Base-by-base conservation (phyloP, 2,329 filamentous ascomycete genomes). In the Colletotrichum trifolii region DNA sequence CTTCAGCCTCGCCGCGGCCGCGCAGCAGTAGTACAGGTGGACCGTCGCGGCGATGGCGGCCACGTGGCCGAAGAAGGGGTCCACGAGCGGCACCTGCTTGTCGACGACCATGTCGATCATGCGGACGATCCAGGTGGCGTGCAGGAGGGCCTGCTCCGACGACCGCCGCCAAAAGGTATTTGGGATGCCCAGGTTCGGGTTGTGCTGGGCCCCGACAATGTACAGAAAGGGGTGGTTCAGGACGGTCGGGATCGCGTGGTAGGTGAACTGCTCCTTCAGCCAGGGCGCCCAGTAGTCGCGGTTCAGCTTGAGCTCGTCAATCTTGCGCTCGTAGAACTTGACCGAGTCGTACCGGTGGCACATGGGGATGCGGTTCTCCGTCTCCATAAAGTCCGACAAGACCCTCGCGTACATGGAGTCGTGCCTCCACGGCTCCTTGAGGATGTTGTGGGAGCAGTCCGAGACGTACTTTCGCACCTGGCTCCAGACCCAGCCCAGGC, bases 171-270 rank as follows among this genome's bases (percentile, higher is more conserved):
- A 86, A 60, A 86, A 86, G 0, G 82, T 83, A 60, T 85, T 85
- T 0, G 83, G 83, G 6, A 85, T 84, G 0, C 80, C 80, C 35
- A 85, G 70, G 50, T 85, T 84, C 4, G 79, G 77, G 54, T 84
- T 85, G 71, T 83, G 79, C 66, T 84, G 82, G 1, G 83, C 82
- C 3, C 81, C 82, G 11, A 83, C 77, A 12, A 84, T 84, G 69
- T 85, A 85, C 8, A 85, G 75, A 64, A 85, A 85, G 0, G 83
- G 83, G 60, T 85, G 83, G 68, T 85, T 85, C 40, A 85, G 71
- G 2, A 85, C 80, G 0, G 81, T 83, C 10, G 79, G 77, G 52
- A 85, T 84, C 11, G 78, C 78, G 54, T 85, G 83, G 70, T 85
- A 85, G 1, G 80, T 83, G 68, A 85, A 83, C 67, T 85, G 83